Conservation (phyloP, 768 basidiomycete species). For the Pleurotus tuoliensis region DNA sequence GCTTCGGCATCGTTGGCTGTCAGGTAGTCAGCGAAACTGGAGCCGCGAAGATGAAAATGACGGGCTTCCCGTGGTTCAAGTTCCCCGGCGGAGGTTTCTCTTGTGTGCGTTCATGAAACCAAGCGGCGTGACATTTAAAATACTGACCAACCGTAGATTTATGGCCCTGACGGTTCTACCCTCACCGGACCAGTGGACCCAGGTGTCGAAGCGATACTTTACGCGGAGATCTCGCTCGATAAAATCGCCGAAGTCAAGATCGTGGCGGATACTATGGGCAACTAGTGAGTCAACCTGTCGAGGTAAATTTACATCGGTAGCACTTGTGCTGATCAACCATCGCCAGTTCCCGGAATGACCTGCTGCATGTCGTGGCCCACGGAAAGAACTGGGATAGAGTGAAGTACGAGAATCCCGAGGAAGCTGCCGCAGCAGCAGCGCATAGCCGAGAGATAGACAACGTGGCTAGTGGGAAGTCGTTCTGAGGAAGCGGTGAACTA, state of each 20-base stretch:
- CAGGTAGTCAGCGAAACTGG: constrained; percentile 24
- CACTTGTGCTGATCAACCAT: background rate
- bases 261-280: constrained; percentile 8
- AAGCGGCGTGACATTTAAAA: background rate
- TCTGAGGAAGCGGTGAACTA: background rate
- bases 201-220: constrained; percentile 22
- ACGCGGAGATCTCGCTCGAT: constrained; percentile 24
- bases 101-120: constrained; percentile 9
- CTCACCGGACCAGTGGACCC: constrained; percentile 19
- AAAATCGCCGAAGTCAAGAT: constrained; percentile 16
- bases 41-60: constrained; percentile 24
- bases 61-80: constrained; percentile 24
- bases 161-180: constrained; percentile 25
- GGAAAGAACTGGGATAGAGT: constrained; percentile 23
- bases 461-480: constrained; percentile 3
- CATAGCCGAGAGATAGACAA: constrained; percentile 13
- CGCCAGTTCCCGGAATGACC: constrained; percentile 20
- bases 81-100: constrained; percentile 25
- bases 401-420: constrained; percentile 11
- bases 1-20: constrained; percentile 24
- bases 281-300: background rate
- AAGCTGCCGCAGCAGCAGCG: constrained; percentile 3
- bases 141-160: constrained; percentile 16
- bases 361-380: constrained; percentile 22
- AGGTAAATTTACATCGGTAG: background rate